A percentile compares a stretch with the other conserved stretches of the same genome.
These are phyloP conservation scores for Coemansia sp. DNA, from an alignment of 192 early-diverging fungal species.

Conservation along the genomic window DNA sequence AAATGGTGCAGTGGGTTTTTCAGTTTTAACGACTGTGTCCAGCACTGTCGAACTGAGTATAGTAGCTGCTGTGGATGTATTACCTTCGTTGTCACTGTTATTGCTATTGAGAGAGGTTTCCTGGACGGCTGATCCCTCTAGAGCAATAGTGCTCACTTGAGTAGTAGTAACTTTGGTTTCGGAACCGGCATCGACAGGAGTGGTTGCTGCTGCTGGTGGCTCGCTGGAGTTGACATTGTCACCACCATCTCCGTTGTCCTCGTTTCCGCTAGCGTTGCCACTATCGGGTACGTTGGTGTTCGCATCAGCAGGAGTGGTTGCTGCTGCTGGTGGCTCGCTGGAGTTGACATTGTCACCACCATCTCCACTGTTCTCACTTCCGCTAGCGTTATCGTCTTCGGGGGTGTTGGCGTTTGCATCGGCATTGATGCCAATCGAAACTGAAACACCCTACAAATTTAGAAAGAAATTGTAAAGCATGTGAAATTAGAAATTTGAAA, in stretches of 20 bases:
- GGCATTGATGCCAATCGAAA: neutral
- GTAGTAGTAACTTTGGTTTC: too few relatives aligned
- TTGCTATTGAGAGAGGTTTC: neutral
- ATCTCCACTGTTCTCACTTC: neutral
- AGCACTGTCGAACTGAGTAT: constrained; percentile 2
- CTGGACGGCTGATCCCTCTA: neutral
- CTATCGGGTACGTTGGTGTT: neutral
- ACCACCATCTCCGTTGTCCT: neutral
- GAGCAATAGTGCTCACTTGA: too few relatives aligned
- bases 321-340: neutral
- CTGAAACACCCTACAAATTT: neutral
- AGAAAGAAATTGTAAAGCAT: too few relatives aligned
- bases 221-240: neutral
- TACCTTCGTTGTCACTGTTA: constrained; percentile 11
- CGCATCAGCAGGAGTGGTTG: too few relatives aligned
- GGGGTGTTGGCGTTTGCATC: neutral
- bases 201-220: neutral
- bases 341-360: neutral
- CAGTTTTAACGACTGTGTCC: neutral
- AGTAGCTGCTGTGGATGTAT: constrained; percentile 8
- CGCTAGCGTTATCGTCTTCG: neutral
- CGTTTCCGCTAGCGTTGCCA: neutral
- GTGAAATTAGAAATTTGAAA: too few relatives aligned
- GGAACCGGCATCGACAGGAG: too few relatives aligned
- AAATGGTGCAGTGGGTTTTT: neutral